Evolutionary conservation across 768 basidiomycete species (phyloP), one percentile per base, ranked within the genome.

Genomic region (Pisolithus microcarpus): DNA sequence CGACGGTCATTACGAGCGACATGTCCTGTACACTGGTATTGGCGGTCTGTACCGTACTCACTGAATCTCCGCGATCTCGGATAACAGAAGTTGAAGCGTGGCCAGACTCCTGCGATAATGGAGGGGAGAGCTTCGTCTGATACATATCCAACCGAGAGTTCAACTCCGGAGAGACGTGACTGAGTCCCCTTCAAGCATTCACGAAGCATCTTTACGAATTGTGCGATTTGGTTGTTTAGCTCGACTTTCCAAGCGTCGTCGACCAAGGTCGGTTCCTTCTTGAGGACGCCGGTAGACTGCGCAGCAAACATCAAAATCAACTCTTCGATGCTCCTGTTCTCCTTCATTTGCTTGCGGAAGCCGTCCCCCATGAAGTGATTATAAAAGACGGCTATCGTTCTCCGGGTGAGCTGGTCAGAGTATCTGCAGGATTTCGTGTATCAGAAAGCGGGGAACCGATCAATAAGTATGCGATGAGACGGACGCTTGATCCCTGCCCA

Each of bases 261-360:
- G 15, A 77, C 78, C 1, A 93, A 72, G 2, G 87, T 77, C 0
- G 88, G 88, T 57, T 94, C 91, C 69, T 96, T 96, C 77, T 85
- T 87, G 53, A 98, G 77, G 8, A 90, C 81, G 24, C 80, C 77
- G 3, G 90, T 91, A 3, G 95, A 89, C 48, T 91, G 84, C 1
- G 93, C 89, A 10, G 94, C 94, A 61, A 97, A 97, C 78, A 89
- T 88, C 47, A 99, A 76, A 52, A 99, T 95, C 49, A 99, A 84
- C 56, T 97, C 93, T 70, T 99, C 96, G 37, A 97, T 90, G 72
- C 95, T 96, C 43, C 96, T 80, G 65, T 91, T 94, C 66, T 97
- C 94, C 68, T 91, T 91, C 82, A 97, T 87, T 60, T 93, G 88
- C 34, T 81, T 78, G 51, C 87, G 83, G 73, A 96, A 95, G 37